Conservation (phyloP, 2,329 filamentous ascomycete genomes). For the Talaromyces amestolkiae region DNA sequence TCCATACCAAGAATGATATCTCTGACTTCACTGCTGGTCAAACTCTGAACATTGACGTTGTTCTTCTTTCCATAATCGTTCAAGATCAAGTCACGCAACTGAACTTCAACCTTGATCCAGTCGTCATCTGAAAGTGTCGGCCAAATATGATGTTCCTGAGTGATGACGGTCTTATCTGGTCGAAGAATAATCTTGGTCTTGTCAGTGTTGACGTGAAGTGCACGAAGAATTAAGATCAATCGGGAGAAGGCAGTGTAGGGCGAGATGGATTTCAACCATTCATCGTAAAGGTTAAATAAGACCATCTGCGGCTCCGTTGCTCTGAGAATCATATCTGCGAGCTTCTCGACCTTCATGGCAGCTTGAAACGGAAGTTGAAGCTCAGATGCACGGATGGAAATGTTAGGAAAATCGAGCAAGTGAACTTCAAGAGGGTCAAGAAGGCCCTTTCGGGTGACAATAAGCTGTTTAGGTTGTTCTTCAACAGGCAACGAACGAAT, state of each 20-base stretch:
- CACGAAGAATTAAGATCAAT: slow-evolving; percentile 86
- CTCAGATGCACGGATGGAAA: slow-evolving; percentile 95
- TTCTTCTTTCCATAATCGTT: slow-evolving; percentile 99
- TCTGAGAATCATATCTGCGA: slow-evolving; percentile 97
- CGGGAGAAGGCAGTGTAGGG: slow-evolving; percentile 98
- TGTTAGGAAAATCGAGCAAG: slow-evolving; percentile 96
- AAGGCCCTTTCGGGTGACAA: slow-evolving; percentile 95
- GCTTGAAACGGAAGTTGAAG: slow-evolving; percentile 97
- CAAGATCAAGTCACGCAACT: slow-evolving; percentile 89
- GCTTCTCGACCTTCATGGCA: slow-evolving; percentile 99
- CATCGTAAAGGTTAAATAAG: slow-evolving; percentile 96
- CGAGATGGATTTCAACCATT: slow-evolving; percentile 97
- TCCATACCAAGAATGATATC: slow-evolving; percentile 99
- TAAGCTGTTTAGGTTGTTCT: slow-evolving; percentile 97
- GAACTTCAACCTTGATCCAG: slow-evolving; percentile 99
- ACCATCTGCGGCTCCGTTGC: slow-evolving; percentile 99
- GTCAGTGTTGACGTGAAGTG: slow-evolving; percentile 94
- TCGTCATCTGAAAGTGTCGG: slow-evolving; percentile 90
- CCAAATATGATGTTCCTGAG: slow-evolving; percentile 98
- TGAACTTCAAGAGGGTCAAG: slow-evolving; percentile 97
- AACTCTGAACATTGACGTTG: slow-evolving; percentile 95
- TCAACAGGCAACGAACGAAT: slow-evolving; percentile 94
- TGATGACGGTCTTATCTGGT: slow-evolving; percentile 97
- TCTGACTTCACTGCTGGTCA: slow-evolving; percentile 94
- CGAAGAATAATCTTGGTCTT: slow-evolving; percentile 95